Conservation (phyloP, 2,329 filamentous ascomycete genomes). For the Penicillium sp. region DNA sequence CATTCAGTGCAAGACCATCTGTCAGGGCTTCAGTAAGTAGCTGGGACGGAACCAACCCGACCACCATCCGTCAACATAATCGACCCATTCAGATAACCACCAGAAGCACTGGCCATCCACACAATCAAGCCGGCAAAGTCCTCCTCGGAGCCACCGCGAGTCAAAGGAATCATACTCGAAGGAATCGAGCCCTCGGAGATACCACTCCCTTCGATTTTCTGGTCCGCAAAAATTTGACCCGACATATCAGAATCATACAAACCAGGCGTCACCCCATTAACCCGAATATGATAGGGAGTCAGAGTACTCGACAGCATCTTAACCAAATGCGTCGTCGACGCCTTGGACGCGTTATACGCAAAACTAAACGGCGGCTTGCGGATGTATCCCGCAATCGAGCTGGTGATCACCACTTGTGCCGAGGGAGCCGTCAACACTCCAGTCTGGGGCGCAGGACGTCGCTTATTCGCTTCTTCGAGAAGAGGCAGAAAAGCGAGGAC, state of each 20-base stretch:
- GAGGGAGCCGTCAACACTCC: constrained; percentile 30
- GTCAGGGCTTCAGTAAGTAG: constrained; percentile 43
- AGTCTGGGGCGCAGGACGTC: constrained; percentile 26
- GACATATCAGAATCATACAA: constrained; percentile 59
- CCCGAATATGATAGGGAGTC: constrained; percentile 41
- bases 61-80: constrained; percentile 60
- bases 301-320: constrained; percentile 46
- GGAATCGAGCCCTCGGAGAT: constrained; percentile 38
- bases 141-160: constrained; percentile 54
- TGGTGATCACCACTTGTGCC: constrained; percentile 45
- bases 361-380: constrained; percentile 36
- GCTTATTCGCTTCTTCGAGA: constrained; percentile 42
- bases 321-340: constrained; percentile 45
- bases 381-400: constrained; percentile 44
- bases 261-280: constrained; percentile 49
- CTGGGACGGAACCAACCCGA: constrained; percentile 52
- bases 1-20: not conserved
- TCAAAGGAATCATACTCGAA: constrained; percentile 50
- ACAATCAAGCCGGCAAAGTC: constrained; percentile 62
- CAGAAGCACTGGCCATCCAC: constrained; percentile 59
- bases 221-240: constrained; percentile 42
- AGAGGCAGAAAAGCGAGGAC: constrained; percentile 39
- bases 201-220: constrained; percentile 32
- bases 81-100: constrained; percentile 61
- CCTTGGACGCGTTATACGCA: constrained; percentile 46